Evolutionary conservation across 2,329 filamentous ascomycete genomes (phyloP), one percentile per base, ranked within the genome.

Genomic region (Falciphora oryzae): DNA sequence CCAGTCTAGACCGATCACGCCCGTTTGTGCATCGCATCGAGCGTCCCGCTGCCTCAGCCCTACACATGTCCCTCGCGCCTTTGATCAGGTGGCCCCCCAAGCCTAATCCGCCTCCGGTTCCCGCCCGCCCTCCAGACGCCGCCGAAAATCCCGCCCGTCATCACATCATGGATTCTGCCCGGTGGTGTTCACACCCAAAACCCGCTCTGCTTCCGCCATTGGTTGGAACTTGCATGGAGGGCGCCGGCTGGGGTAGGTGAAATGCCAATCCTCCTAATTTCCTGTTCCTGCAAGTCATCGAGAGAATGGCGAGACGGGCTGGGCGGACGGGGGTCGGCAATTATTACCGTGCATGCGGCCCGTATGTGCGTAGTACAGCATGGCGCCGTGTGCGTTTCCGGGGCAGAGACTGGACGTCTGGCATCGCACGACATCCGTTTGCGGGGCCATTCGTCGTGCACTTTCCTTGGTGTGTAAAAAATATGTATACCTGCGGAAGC

Each of bases 1-100:
- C 32, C 16, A 50, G 22, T 61, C 65, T 58, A 44, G 57, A 60
- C 63, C 61, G 25, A 63, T n/a, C 4, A 50, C 44, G 44, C 44
- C 38, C 38, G 38, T 44, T 22, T 50, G 35, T n/a, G 44, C 44
- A 18, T 50, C 44, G 44, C 44, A 50, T 50, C 22, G 44, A 7
- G 44, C 44, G 16, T 50, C 16, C 44, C 44, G 16, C 44, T n/a
- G n/a, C 44, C 18, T 50, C 44, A 50, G 44, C 44, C 44, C 44
- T 50, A 50, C 44, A n/a, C n/a, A 50, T 50, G 44, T 18, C 4
- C 6, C 13, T 18, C 38, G 3, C 14, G 38, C 38, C 38, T 32
- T 32, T 18, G 16, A 6, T 50, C 35, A 38, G 35, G 35, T 38
- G 35, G 35, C 35, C 35, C 35, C 27, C 65, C 44, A 22, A 18